A percentile compares a stretch with the other conserved stretches of the same genome.
phyloP scores from a whole-genome alignment of 345 rosid genomes.

The Sonneratia alba region DNA sequence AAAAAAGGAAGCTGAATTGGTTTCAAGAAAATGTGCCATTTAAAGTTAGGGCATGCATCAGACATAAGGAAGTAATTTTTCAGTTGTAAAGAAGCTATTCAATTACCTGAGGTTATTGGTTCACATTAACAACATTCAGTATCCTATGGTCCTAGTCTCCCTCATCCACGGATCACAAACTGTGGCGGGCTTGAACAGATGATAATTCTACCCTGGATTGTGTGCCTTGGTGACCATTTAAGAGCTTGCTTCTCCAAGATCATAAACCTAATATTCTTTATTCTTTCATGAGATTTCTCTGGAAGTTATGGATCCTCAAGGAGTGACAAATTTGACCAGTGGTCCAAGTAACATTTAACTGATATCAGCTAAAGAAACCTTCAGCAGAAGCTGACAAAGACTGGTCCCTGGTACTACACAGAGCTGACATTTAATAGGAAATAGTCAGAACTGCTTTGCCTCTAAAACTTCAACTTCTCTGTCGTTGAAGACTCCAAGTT shows the following conservation, averaged over 20 bases:
- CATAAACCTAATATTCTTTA: slow-evolving; percentile 34
- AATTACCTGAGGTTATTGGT: neutral
- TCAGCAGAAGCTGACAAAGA: slow-evolving; percentile 29
- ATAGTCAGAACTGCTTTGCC: slow-evolving; percentile 22
- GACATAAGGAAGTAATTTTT: neutral
- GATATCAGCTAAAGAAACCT: slow-evolving; percentile 68
- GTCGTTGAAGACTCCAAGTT: slow-evolving; percentile 26
- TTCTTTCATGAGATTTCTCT: slow-evolving; percentile 60
- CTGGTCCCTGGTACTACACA: slow-evolving; percentile 19
- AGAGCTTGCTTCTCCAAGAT: slow-evolving; percentile 58
- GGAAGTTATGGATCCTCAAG: slow-evolving; percentile 80
- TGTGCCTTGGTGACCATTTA: slow-evolving; percentile 43
- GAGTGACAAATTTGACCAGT: slow-evolving; percentile 75
- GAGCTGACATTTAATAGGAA: slow-evolving; percentile 22
- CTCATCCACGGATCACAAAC: slow-evolving; percentile 75
- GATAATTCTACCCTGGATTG: slow-evolving; percentile 43
- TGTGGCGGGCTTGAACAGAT: slow-evolving; percentile 55
- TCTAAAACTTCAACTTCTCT: slow-evolving; percentile 17
- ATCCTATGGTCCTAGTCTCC: slow-evolving; percentile 21
- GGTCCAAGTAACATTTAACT: slow-evolving; percentile 61
- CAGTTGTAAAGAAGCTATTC: neutral
- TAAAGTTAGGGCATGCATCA: neutral
- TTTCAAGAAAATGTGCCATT: neutral
- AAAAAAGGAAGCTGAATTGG: neutral
- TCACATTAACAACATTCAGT: neutral